Evolutionary conservation across 2,329 filamentous ascomycete species (phyloP).

Genomic region (Hymenoscyphus salicellus): DNA sequence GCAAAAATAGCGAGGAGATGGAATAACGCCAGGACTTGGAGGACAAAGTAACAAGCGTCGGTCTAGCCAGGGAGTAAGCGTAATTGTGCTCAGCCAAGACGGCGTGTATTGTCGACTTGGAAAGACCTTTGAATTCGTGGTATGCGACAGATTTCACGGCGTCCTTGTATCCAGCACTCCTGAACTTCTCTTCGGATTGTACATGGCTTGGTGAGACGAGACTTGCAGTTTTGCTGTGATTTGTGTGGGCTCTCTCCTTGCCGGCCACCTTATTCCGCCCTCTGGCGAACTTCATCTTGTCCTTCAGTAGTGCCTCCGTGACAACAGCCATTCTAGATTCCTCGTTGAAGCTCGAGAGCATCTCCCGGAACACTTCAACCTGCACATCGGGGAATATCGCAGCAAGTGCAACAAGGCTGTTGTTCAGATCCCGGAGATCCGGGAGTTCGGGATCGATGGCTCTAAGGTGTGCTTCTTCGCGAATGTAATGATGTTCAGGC

Average conservation of each 20-base stretch:
- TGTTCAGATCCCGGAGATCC: slow-evolving; percentile 68
- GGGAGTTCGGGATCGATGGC: slow-evolving; percentile 50
- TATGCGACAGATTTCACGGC: slow-evolving; percentile 67
- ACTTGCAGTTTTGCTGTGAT: slow-evolving; percentile 19
- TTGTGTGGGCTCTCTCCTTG: slow-evolving; percentile 37
- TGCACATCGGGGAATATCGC: slow-evolving; percentile 78
- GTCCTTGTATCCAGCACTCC: slow-evolving; percentile 63
- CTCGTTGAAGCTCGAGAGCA: slow-evolving; percentile 70
- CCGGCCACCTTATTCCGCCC: slow-evolving; percentile 57
- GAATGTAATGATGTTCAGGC: slow-evolving; percentile 45
- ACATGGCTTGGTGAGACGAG: slow-evolving; percentile 38
- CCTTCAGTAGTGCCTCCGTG: slow-evolving; percentile 73
- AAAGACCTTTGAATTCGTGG: slow-evolving; percentile 73
- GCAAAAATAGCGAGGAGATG: slow-evolving; percentile 66
- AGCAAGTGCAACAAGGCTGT: slow-evolving; percentile 63
- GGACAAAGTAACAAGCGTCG: slow-evolving; percentile 65
- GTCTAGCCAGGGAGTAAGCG: slow-evolving; percentile 69
- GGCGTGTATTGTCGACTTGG: slow-evolving; percentile 70
- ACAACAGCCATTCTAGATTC: slow-evolving; percentile 75
- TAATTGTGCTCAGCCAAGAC: slow-evolving; percentile 80
- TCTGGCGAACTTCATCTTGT: slow-evolving; percentile 66
- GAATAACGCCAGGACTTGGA: slow-evolving; percentile 76
- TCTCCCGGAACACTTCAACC: slow-evolving; percentile 77
- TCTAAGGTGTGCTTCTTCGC: slow-evolving; percentile 53
- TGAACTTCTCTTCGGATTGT: slow-evolving; percentile 62